phyloP scores from a whole-genome alignment of 768 basidiomycete species.

The Naganishia vaughanmartiniae region DNA sequence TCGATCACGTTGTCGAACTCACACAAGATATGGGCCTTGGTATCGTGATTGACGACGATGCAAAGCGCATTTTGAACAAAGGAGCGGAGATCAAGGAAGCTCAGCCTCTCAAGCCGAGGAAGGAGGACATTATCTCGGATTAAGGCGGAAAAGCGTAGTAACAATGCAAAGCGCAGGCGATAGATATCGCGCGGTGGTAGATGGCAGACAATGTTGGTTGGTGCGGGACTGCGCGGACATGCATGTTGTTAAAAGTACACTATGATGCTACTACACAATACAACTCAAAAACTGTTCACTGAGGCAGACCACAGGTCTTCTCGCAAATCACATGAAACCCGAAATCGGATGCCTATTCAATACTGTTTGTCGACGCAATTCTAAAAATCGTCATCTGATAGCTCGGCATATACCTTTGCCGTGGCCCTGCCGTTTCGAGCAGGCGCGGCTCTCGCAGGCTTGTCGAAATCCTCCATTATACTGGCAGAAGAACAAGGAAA shows the following conservation, averaged over 20 bases:
- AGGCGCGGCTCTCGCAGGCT: slow-evolving; percentile 6
- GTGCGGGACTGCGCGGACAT: neutral
- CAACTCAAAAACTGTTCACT: slow-evolving; percentile 8
- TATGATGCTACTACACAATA: slow-evolving; percentile 20
- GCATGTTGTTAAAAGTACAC: slow-evolving; percentile 14
- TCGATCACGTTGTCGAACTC: slow-evolving; percentile 87
- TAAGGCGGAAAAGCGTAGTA: slow-evolving; percentile 24
- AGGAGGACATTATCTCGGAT: slow-evolving; percentile 83
- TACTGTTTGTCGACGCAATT: neutral
- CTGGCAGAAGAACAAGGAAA: neutral
- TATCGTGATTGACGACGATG: slow-evolving; percentile 79
- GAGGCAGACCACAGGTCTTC: too few species aligned
- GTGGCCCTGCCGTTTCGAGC: neutral
- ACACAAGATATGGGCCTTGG: slow-evolving; percentile 85
- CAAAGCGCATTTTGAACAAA: slow-evolving; percentile 67
- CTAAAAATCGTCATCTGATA: slow-evolving; percentile 33
- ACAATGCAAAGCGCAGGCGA: neutral
- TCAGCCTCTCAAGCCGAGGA: slow-evolving; percentile 66
- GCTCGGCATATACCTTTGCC: slow-evolving; percentile 2
- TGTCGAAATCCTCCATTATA: slow-evolving; percentile 20
- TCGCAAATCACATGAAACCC: too few species aligned
- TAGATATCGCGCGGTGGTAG: too few species aligned
- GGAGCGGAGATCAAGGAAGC: slow-evolving; percentile 50
- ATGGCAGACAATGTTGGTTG: too few species aligned
- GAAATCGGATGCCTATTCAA: neutral